These are phyloP conservation scores for Heterobasidion occidentale DNA, from an alignment of 1,284 basidiomycete genomes.

Conservation along the genomic window DNA sequence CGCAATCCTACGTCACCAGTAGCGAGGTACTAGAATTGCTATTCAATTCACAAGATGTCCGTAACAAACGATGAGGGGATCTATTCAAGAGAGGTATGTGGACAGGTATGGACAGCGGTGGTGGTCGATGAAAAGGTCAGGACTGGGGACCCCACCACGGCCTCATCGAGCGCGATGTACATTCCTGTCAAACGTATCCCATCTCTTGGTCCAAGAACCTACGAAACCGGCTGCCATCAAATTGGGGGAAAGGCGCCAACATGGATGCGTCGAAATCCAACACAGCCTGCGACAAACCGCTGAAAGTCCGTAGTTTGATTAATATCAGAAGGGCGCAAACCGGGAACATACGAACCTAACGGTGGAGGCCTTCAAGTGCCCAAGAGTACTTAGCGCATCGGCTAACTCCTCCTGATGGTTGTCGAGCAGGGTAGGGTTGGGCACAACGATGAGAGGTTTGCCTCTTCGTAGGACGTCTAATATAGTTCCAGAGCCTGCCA, in stretches of 20 bases:
- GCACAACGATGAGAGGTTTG: constrained; percentile 80
- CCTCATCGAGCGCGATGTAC: no score
- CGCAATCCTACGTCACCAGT: not conserved
- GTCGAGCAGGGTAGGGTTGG: constrained; percentile 84
- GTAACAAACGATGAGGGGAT: no score
- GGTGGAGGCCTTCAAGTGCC: constrained; percentile 58
- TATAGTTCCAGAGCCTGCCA: constrained; percentile 89
- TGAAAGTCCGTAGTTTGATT: constrained; percentile 19
- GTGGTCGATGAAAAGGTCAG: no score
- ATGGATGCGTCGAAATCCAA: constrained; percentile 34
- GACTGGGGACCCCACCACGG: no score
- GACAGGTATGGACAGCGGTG: no score
- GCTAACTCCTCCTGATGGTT: constrained; percentile 94
- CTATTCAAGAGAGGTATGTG: no score
- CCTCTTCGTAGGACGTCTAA: constrained; percentile 75
- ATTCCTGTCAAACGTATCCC: constrained; percentile 39
- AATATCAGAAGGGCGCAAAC: not conserved
- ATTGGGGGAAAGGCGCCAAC: constrained; percentile 55
- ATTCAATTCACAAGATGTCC: no score
- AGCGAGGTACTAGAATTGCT: not conserved
- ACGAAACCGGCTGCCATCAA: constrained; percentile 58
- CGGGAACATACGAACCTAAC: constrained; percentile 39
- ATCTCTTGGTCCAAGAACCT: constrained; percentile 66
- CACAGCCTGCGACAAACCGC: constrained; percentile 47
- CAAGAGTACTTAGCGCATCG: constrained; percentile 50